Percentiles rank a stretch among this genome's conserved stretches.
phyloP scores from a whole-genome alignment of 2,329 filamentous ascomycete species.

The Daldinia eschscholtzii region DNA sequence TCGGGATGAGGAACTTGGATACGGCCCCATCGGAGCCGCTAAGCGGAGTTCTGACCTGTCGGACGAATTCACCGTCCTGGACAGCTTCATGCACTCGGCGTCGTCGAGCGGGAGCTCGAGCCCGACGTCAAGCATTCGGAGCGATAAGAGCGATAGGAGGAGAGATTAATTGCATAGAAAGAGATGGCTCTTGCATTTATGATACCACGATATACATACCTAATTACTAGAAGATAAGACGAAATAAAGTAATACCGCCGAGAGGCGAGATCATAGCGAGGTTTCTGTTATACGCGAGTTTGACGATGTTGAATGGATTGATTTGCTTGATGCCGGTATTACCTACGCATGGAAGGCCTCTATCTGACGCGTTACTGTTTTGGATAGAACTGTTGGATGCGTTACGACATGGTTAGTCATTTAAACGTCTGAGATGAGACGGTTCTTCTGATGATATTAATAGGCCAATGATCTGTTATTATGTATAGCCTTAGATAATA shows the following conservation, averaged over 20 bases:
- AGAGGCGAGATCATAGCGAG: conserved; percentile 12
- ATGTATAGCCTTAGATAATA: background rate
- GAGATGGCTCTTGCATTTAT: conserved; percentile 30
- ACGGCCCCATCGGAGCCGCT: conserved; percentile 11
- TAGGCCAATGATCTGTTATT: background rate
- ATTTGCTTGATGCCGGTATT: background rate
- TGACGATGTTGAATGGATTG: background rate
- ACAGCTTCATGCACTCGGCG: conserved; percentile 40
- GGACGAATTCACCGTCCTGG: conserved; percentile 37
- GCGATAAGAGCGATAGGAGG: conserved; percentile 38
- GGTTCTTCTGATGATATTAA: background rate
- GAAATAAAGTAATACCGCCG: conserved; percentile 29
- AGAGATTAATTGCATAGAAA: conserved; percentile 36
- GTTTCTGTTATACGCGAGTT: background rate
- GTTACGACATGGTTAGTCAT: background rate
- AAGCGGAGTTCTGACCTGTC: conserved; percentile 32
- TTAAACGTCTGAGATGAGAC: background rate
- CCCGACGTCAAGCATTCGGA: conserved; percentile 31
- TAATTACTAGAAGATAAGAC: conserved; percentile 35
- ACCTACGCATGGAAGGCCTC: background rate
- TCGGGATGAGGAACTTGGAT: conserved; percentile 45
- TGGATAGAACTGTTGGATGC: background rate
- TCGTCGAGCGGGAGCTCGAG: conserved; percentile 40
- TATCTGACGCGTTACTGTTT: background rate
- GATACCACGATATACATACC: conserved; percentile 41